phyloP scores from a whole-genome alignment of 345 rosid species.

The Firmiana major region DNA sequence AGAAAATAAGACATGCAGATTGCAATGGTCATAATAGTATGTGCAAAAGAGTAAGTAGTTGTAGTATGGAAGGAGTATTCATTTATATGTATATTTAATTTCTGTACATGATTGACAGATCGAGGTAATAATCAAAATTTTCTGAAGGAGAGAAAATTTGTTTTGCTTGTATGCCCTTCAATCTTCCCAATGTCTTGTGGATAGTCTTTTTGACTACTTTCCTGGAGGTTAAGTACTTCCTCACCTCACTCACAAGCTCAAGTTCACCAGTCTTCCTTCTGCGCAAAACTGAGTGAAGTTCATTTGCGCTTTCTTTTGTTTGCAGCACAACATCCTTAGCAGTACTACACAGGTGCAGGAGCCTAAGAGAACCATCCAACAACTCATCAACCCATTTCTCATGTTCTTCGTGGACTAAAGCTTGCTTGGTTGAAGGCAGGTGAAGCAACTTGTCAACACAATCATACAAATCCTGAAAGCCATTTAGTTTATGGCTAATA shows the following conservation, averaged over 20 bases:
- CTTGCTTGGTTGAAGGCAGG: constrained; percentile 10
- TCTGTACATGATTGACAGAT: neutral
- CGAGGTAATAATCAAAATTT: neutral
- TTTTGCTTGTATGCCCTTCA: constrained; percentile 10
- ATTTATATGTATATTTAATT: neutral
- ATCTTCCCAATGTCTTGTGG: constrained; percentile 4
- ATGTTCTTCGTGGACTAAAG: constrained; percentile 18
- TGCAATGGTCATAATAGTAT: neutral
- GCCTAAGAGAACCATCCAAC: constrained; percentile 31
- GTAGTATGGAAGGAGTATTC: neutral
- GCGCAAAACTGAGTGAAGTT: constrained; percentile 26
- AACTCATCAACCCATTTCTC: constrained; percentile 21
- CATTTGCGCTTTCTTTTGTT: constrained; percentile 23
- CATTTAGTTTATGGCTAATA: constrained; percentile 11
- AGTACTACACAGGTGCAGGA: constrained; percentile 30
- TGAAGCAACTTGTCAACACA: neutral
- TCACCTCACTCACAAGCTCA: constrained; percentile 9
- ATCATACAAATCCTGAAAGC: constrained; percentile 15
- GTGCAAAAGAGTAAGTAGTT: neutral
- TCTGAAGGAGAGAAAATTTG: neutral
- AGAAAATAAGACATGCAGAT: no score
- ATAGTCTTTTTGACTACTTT: constrained; percentile 17
- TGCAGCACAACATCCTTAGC: constrained; percentile 31
- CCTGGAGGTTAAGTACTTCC: constrained; percentile 12
- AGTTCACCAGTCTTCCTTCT: neutral